These are phyloP conservation scores for Polygonum maritimum DNA, from an alignment of 148 eudicot species.

Conservation along the genomic window DNA sequence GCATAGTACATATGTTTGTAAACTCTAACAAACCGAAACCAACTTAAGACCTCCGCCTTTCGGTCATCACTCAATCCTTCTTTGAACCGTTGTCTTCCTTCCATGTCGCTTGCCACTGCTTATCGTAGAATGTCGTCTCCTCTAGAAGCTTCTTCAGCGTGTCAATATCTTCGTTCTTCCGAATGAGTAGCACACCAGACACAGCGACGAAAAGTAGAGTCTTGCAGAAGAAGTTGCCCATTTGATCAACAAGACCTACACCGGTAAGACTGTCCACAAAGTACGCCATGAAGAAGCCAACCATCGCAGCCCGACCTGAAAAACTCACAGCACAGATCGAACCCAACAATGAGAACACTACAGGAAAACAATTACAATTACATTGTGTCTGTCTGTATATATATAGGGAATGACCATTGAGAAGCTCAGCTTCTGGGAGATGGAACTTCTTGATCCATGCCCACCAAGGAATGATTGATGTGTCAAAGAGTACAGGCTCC, in stretches of 20 bases:
- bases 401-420: constrained; percentile 45
- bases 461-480: constrained; percentile 99
- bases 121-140: constrained; percentile 91
- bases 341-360: not conserved
- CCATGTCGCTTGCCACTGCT: constrained; percentile 99
- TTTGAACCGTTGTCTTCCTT: constrained; percentile 45
- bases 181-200: constrained; percentile 65
- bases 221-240: constrained; percentile 96
- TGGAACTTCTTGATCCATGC: constrained; percentile 97
- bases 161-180: constrained; percentile 89
- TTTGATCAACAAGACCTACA: constrained; percentile 91
- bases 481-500: constrained; percentile 69
- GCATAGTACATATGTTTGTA: not conserved
- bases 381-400: not conserved
- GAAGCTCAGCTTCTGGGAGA: constrained; percentile 97
- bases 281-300: constrained; percentile 98
- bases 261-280: constrained; percentile 98
- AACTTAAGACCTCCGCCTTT: not conserved
- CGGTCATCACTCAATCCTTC: constrained; percentile 18
- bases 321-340: not conserved
- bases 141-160: constrained; percentile 70
- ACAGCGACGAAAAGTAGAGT: constrained; percentile 81
- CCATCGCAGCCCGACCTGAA: constrained; percentile 96
- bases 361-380: not conserved
- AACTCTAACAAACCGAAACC: not conserved